Evolutionary conservation across 2,329 filamentous ascomycete genomes (phyloP).

Genomic region (Microdochium nivale): DNA sequence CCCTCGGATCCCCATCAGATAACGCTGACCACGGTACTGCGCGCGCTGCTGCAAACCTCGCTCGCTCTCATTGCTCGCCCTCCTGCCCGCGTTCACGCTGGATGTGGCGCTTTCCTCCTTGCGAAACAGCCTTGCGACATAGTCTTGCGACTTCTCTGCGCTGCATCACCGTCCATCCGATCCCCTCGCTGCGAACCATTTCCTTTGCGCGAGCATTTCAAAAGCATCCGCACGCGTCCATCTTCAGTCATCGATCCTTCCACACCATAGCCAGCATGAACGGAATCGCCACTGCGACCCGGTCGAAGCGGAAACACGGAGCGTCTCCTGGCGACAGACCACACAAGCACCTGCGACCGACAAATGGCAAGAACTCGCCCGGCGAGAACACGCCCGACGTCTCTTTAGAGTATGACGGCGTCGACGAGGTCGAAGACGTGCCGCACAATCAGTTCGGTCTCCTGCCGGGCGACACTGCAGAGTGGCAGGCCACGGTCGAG

Average conservation of each 20-base stretch:
- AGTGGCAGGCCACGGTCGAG: constrained; percentile 96
- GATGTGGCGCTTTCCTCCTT: background rate
- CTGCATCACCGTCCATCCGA: background rate
- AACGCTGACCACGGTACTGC: background rate
- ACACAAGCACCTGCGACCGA: constrained; percentile 31
- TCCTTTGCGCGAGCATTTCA: background rate
- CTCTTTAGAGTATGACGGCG: constrained; percentile 24
- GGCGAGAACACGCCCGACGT: constrained; percentile 40
- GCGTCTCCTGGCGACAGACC: constrained; percentile 32
- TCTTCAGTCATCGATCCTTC: background rate
- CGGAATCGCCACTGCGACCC: constrained; percentile 6
- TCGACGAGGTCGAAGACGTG: constrained; percentile 32
- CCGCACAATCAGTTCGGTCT: constrained; percentile 26
- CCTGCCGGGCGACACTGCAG: constrained; percentile 51
- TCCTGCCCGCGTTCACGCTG: background rate
- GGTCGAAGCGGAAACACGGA: constrained; percentile 43
- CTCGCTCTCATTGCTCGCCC: background rate
- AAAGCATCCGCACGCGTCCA: no score
- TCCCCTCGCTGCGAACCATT: background rate
- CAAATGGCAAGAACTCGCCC: constrained; percentile 39
- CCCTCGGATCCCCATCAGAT: background rate
- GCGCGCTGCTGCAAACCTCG: background rate
- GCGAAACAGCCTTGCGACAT: background rate
- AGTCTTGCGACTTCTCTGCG: background rate
- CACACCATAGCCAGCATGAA: background rate